Evolutionary conservation across 257 asterid genomes (phyloP), one percentile per base, ranked within the genome.

Genomic region (Catharanthus roseus): DNA sequence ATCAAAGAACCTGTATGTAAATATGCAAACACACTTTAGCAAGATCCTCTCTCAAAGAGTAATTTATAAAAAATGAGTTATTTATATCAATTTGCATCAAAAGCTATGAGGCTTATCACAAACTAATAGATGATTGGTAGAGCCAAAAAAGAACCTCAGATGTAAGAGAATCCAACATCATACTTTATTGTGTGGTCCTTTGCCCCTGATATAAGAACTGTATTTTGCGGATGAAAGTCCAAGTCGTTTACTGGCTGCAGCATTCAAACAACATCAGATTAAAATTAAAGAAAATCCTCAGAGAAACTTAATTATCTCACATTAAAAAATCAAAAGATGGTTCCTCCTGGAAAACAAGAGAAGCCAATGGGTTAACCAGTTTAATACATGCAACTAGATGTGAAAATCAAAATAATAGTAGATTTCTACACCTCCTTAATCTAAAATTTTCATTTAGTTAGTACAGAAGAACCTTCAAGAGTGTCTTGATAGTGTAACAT

Each of bases 111-210:
- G 67, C 47, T 7, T 8, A 34, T 29, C 11, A 31, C 65, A 60
- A 60, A 34, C 47, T 10, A 34, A 62, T 6, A 62, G 7, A 62
- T 18, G 21, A 62, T 26, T 44, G 56, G 15, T 44, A 65, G 16
- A 64, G 50, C 29, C 24, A 47, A 28, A 49, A 51, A 23, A 72
- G 62, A 72, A 74, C 78, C 67, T 68, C 67, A 82, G 60, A 64
- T 55, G 63, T 60, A 38, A 50, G 34, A 39, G 34, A 72, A 68
- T 53, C 50, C 50, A 16, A 69, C 64, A 65, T 19, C 87, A 62
- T 87, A 91, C 97, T 91, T 91, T 80, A 91, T 91, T 29, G 96
- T 91, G 89, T 77, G 95, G 69, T 91, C 97, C 79, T 91, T 91
- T 77, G 95, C 90, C 80, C 95, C 97, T 34, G 97, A 89, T 79